Conservation (phyloP, 345 rosid species). For the Triadica sebifera region DNA sequence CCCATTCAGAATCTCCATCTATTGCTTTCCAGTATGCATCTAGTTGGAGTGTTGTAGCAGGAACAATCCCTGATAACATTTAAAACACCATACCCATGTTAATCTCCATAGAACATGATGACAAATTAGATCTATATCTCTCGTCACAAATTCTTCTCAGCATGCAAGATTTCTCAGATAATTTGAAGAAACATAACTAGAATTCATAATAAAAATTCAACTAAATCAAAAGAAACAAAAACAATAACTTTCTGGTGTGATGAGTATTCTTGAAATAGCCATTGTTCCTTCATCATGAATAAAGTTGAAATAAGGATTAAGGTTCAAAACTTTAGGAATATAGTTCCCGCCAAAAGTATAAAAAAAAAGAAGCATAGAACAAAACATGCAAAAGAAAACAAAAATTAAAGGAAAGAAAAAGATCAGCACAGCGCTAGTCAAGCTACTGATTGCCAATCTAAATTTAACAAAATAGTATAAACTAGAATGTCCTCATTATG, state of each 20-base stretch:
- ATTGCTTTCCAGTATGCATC: slow-evolving; percentile 86
- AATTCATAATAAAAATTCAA: neutral
- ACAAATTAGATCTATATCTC: neutral
- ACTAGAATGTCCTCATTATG: neutral
- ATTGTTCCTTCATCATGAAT: neutral
- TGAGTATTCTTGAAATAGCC: neutral
- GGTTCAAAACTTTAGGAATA: neutral
- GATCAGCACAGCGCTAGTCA: neutral
- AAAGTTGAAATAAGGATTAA: neutral
- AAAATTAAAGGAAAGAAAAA: neutral
- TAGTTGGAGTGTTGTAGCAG: slow-evolving; percentile 58
- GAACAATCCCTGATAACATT: slow-evolving; percentile 69
- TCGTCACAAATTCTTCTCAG: neutral
- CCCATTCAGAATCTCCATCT: slow-evolving; percentile 99
- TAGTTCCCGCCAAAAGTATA: neutral
- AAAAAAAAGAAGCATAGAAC: neutral
- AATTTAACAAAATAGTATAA: neutral
- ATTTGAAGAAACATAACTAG: neutral
- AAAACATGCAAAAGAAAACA: neutral
- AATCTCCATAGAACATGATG: neutral
- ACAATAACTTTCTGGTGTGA: neutral
- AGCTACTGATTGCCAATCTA: neutral
- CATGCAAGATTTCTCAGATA: neutral
- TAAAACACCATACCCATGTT: slow-evolving; percentile 1
- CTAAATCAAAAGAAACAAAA: neutral